Base-by-base conservation (phyloP, 257 asterid species). In the Mentha longifolia region DNA sequence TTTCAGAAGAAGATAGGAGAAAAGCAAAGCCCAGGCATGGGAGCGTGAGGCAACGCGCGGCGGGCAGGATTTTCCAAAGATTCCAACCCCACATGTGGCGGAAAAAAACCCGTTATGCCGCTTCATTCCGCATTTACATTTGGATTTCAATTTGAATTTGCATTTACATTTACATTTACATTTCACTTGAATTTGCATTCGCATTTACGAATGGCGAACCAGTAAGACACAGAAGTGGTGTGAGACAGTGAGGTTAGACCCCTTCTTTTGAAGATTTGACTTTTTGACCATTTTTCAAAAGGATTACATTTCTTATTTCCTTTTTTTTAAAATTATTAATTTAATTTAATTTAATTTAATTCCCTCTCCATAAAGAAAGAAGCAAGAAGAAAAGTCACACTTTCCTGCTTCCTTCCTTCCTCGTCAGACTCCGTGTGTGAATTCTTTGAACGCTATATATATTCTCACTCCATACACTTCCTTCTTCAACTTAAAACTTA, bases 361-460 rank as follows among this genome's bases (percentile, higher is more conserved):
- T 50, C 25, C 22, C 55, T 49, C 22, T n/a, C 19, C 15, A 15
- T 1, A 6, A 14, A 46, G 52, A 50, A 50, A n/a, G 33, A 45
- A 68, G 77, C 64, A 54, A 73, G 87, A 90, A 86, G 92, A 85
- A 86, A 85, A 86, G 84, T 87, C 95, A 70, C 95, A 85, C 91
- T 76, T 88, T 92, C 98, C 87, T 78, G 33, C 84, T 64, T 37
- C 79, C 71, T 83, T 85, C 87, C 80, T 77, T 74, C 22, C 42
- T 13, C 1, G 78, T 37, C 42, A 10, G 19, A 16, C 45, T 2
- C 35, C 56, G 43, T 63, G 45, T 49, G 31, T 50, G 19, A 11
- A 69, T 9, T 14, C 62, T 59, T 22, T 30, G 67, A 49, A 46
- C 57, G 59, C 73, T 76, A 83, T 85, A 88, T 79, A 70, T 45